These are phyloP conservation scores for Coniferiporia sulphurascens DNA, from an alignment of 1,284 basidiomycete species.

Conservation along the genomic window DNA sequence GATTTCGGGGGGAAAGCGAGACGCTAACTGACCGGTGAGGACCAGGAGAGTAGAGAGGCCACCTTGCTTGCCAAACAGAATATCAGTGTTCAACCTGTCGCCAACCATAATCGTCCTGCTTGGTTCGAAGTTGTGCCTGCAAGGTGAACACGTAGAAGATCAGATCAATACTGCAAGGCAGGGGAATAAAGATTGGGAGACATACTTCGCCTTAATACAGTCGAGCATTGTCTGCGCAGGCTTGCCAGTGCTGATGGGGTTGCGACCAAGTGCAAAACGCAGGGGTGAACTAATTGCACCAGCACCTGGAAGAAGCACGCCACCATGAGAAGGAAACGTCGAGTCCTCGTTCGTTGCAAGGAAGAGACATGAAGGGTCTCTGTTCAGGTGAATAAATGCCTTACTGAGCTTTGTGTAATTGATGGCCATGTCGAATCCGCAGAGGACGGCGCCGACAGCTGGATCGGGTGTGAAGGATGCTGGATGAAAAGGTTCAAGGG, in stretches of 20 bases:
- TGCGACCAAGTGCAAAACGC: conserved; percentile 64
- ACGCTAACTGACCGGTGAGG: conserved; percentile 65
- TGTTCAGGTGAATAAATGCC: conserved; percentile 85
- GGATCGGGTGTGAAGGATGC: conserved; percentile 72
- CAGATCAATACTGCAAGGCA: conserved; percentile 1
- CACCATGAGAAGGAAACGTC: conserved; percentile 79
- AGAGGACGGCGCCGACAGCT: conserved; percentile 84
- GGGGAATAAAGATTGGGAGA: conserved; percentile 13
- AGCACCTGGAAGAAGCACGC: conserved; percentile 75
- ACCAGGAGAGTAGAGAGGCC: conserved; percentile 88
- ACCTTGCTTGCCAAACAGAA: conserved; percentile 84
- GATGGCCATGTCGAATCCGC: conserved; percentile 75
- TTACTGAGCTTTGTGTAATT: conserved; percentile 95
- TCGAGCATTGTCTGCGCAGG: conserved; percentile 91
- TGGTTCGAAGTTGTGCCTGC: conserved; percentile 81
- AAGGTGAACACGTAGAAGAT: conserved; percentile 8
- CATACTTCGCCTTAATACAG: conserved; percentile 91
- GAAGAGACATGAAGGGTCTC: conserved; percentile 79
- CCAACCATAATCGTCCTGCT: conserved; percentile 90
- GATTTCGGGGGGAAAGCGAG: too few relatives aligned
- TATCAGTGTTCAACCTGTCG: conserved; percentile 93
- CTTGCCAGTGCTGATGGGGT: conserved; percentile 86
- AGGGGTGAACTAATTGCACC: conserved; percentile 85
- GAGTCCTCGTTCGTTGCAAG: conserved; percentile 93
- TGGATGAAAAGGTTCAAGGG: conserved; percentile 68